phyloP scores from a whole-genome alignment of 306 rosid species.

The Ammopiptanthus mongolicus region DNA sequence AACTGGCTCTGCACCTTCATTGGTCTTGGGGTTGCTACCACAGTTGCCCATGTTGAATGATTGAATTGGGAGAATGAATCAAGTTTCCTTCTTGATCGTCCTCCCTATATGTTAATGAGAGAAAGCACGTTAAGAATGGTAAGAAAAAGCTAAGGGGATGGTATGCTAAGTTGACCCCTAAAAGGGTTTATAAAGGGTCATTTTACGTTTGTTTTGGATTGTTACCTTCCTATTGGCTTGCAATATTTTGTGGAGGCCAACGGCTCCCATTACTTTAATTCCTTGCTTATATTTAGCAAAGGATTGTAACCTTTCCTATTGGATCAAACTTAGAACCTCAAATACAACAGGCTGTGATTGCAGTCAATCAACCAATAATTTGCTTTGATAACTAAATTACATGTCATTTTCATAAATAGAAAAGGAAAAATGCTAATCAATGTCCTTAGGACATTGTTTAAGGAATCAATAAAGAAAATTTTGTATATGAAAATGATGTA shows the following conservation, averaged over 20 bases:
- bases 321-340: background rate
- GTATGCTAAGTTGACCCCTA: background rate
- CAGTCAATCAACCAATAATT: constrained; percentile 8
- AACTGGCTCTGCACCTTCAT: constrained; percentile 15
- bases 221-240: constrained; percentile 15
- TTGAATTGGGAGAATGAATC: background rate
- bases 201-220: background rate
- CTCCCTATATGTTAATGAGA: constrained; percentile 18
- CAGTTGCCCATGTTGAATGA: constrained; percentile 34
- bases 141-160: background rate
- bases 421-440: too few relatives aligned
- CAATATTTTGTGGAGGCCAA: constrained; percentile 31
- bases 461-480: too few relatives aligned
- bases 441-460: too few relatives aligned
- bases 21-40: constrained; percentile 39
- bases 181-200: constrained; percentile 22
- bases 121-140: background rate
- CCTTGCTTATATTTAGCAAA: constrained; percentile 8
- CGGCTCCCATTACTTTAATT: constrained; percentile 3
- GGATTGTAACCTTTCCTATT: background rate
- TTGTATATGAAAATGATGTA: too few relatives aligned
- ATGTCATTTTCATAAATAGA: background rate
- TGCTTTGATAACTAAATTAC: background rate
- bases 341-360: background rate
- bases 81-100: constrained; percentile 4